A percentile compares a stretch with the other conserved stretches of the same genome.
Evolutionary conservation across 2,329 filamentous ascomycete genomes (phyloP).

Genomic region (Neonectria neomacrospora): DNA sequence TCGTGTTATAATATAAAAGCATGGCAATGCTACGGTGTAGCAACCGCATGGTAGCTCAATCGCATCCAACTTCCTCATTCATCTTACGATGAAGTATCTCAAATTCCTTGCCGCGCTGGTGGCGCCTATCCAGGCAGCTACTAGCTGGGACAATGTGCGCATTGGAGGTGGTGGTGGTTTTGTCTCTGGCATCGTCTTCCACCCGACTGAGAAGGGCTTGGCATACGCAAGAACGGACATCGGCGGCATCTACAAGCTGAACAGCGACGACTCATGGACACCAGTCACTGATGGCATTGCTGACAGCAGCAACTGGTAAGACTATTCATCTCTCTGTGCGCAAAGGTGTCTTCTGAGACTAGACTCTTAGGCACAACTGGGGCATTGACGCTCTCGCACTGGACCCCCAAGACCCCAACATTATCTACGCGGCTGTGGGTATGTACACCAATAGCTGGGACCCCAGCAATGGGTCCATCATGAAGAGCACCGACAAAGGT

Average conservation of each 20-base stretch:
- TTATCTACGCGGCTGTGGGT: slow-evolving; percentile 65
- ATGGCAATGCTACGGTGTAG: not conserved
- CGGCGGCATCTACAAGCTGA: slow-evolving; percentile 66
- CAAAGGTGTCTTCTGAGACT: not conserved
- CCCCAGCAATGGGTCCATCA: slow-evolving; percentile 64
- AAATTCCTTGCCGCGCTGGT: slow-evolving; percentile 19
- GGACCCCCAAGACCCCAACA: slow-evolving; percentile 62
- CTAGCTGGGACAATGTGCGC: slow-evolving; percentile 60
- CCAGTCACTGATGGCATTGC: slow-evolving; percentile 59
- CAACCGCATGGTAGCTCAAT: not conserved
- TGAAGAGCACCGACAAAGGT: slow-evolving; percentile 65
- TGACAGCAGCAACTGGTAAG: slow-evolving; percentile 58
- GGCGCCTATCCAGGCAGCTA: slow-evolving; percentile 47
- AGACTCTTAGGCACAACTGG: slow-evolving; percentile 60
- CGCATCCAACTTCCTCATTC: not conserved
- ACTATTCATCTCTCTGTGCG: not conserved
- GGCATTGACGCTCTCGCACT: slow-evolving; percentile 67
- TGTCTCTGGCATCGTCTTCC: slow-evolving; percentile 67
- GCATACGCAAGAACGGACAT: slow-evolving; percentile 69
- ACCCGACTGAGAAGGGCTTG: slow-evolving; percentile 55
- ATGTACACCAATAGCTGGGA: slow-evolving; percentile 72
- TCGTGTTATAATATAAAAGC: not conserved
- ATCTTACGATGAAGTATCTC: slow-evolving; percentile 21
- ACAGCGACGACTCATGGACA: slow-evolving; percentile 57
- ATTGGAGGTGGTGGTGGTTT: slow-evolving; percentile 69